These are phyloP conservation scores for Globisporangium nagaii DNA, from an alignment of 352 stramenopile species.

Conservation along the genomic window DNA sequence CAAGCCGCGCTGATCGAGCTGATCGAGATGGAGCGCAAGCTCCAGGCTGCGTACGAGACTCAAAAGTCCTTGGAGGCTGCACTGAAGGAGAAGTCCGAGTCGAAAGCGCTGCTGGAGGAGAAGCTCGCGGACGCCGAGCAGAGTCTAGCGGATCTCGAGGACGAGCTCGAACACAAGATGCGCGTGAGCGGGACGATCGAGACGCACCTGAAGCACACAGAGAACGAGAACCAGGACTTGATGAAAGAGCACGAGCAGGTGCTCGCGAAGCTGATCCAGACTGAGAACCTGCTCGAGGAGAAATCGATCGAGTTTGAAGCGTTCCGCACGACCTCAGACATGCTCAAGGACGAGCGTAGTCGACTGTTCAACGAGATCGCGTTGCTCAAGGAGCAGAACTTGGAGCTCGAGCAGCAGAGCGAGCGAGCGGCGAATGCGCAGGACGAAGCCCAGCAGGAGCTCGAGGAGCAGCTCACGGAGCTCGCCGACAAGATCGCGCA, in stretches of 20 bases:
- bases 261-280: conserved; percentile 42
- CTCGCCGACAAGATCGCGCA: conserved; percentile 55
- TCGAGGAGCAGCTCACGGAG: conserved; percentile 52
- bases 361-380: conserved; percentile 51
- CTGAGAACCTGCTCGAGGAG: conserved; percentile 47
- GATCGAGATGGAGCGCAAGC: conserved; percentile 63
- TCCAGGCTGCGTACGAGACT: conserved; percentile 54
- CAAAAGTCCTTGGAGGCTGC: conserved; percentile 46
- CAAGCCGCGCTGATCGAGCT: conserved; percentile 55
- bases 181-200: conserved; percentile 43
- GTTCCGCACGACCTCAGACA: conserved; percentile 52
- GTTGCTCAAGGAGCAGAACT: conserved; percentile 44
- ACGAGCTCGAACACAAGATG: conserved; percentile 52
- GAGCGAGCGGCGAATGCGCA: conserved; percentile 34
- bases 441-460: conserved; percentile 40
- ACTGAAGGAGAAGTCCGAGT: conserved; percentile 43
- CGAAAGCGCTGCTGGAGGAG: conserved; percentile 40
- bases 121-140: conserved; percentile 39
- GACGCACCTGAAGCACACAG: conserved; percentile 33
- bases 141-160: conserved; percentile 42
- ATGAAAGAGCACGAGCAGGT: conserved; percentile 37
- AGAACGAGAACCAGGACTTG: conserved; percentile 44
- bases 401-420: conserved; percentile 35
- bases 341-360: conserved; percentile 52
- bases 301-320: conserved; percentile 59